Percentiles rank a stretch among this genome's conserved stretches.
phyloP scores from a whole-genome alignment of 441 rosid species.

The Gossypium laxum region DNA sequence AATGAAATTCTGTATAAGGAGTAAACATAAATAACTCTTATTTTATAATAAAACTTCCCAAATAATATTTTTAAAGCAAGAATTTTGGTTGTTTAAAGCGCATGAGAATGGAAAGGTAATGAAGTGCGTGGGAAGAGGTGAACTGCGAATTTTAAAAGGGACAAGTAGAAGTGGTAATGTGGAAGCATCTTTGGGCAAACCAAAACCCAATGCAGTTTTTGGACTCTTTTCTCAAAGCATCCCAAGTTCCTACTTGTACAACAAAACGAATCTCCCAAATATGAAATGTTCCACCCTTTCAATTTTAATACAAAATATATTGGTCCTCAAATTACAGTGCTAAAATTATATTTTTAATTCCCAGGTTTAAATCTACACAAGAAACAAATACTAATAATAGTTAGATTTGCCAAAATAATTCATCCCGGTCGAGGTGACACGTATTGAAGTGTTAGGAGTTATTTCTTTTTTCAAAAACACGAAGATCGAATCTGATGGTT shows the following conservation, averaged over 20 bases:
- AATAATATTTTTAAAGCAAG: not conserved
- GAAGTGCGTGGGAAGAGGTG: not conserved
- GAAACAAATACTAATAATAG: too few relatives aligned
- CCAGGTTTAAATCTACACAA: too few relatives aligned
- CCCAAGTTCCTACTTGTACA: not conserved
- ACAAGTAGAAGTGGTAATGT: not conserved
- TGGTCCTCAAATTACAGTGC: too few relatives aligned
- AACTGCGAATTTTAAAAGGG: not conserved
- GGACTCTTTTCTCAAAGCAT: not conserved
- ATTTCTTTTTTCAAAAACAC: not conserved
- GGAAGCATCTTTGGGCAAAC: not conserved
- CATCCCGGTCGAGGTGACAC: too few relatives aligned
- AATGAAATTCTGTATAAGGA: not conserved
- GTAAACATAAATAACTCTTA: not conserved
- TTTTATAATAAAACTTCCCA: too few relatives aligned
- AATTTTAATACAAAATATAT: not conserved
- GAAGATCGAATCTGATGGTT: not conserved
- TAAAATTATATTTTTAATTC: too few relatives aligned
- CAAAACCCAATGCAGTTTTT: not conserved
- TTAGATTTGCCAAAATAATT: too few relatives aligned
- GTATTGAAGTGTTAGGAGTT: not conserved
- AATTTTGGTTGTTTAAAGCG: not conserved
- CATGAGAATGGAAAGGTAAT: not conserved
- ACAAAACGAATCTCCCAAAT: not conserved
- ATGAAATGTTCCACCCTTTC: not conserved